These are phyloP conservation scores for Globisporangium nodosum DNA, from an alignment of 352 stramenopile genomes.

Conservation along the genomic window DNA sequence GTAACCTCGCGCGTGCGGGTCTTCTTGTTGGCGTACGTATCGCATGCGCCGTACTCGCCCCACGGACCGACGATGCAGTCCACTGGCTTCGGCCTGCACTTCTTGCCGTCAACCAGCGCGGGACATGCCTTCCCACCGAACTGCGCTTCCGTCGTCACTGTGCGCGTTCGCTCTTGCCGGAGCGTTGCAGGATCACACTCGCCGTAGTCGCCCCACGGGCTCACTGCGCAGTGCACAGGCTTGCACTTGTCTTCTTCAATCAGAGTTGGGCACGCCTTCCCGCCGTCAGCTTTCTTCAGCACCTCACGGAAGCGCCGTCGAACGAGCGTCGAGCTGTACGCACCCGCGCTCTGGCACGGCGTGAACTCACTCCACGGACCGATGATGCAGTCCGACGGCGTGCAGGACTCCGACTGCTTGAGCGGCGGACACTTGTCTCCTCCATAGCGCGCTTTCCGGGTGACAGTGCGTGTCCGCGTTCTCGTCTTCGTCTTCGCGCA, in stretches of 20 bases:
- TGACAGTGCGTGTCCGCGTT: slow-evolving; percentile 26
- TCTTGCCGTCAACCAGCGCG: slow-evolving; percentile 21
- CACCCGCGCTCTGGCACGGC: slow-evolving; percentile 20
- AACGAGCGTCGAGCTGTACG: slow-evolving; percentile 10
- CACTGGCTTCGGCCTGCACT: slow-evolving; percentile 32
- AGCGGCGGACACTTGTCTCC: slow-evolving; percentile 30
- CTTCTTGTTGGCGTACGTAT: slow-evolving; percentile 42
- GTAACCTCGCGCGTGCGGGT: slow-evolving; percentile 34
- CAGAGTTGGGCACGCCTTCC: slow-evolving; percentile 27
- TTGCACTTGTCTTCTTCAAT: slow-evolving; percentile 36
- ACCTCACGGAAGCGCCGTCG: slow-evolving; percentile 33
- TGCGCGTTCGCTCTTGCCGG: slow-evolving; percentile 23
- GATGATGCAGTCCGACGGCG: slow-evolving; percentile 34
- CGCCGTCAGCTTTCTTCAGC: slow-evolving; percentile 33
- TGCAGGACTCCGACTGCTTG: slow-evolving; percentile 27
- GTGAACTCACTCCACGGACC: slow-evolving; percentile 49
- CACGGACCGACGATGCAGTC: slow-evolving; percentile 50
- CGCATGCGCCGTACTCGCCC: slow-evolving; percentile 37
- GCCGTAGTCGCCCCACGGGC: slow-evolving; percentile 29
- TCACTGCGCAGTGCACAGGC: slow-evolving; percentile 40
- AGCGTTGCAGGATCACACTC: slow-evolving; percentile 21
- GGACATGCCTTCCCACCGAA: slow-evolving; percentile 35
- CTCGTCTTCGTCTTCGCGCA: slow-evolving; percentile 28
- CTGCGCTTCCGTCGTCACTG: slow-evolving; percentile 16
- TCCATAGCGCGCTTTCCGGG: slow-evolving; percentile 25